Conservation (phyloP, 73 alveolate genomes). For the Paramecium tetraurelia region DNA sequence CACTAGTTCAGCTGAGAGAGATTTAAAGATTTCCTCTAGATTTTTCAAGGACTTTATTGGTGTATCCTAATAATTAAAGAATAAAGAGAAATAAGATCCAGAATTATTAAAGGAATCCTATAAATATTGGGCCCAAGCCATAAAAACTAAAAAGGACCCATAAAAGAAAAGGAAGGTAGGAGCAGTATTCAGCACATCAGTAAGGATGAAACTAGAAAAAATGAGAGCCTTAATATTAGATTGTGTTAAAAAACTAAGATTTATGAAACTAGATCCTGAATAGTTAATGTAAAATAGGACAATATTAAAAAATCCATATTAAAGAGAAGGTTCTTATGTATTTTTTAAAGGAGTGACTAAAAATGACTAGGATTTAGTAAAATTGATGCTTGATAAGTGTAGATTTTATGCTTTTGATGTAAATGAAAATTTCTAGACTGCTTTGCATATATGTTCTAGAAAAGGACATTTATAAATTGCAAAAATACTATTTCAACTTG, state of each 20-base stretch:
- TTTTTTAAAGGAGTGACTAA: constrained; percentile 24
- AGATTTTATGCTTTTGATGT: constrained; percentile 50
- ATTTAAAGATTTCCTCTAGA: not conserved
- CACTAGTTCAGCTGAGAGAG: constrained; percentile 13
- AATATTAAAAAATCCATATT: not conserved
- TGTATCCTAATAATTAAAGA: not conserved
- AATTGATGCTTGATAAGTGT: constrained; percentile 18
- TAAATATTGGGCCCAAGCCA: constrained; percentile 4
- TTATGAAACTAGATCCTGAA: constrained; percentile 11
- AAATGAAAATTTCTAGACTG: constrained; percentile 42
- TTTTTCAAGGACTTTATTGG: not conserved
- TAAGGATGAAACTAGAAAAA: not conserved
- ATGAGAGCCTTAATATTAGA: not conserved
- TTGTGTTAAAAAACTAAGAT: not conserved
- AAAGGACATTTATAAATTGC: constrained; percentile 3
- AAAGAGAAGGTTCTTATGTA: constrained; percentile 46
- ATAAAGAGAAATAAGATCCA: not conserved
- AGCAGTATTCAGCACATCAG: not conserved
- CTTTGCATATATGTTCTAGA: constrained; percentile 28
- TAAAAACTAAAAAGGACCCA: not conserved
- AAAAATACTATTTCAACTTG: not conserved
- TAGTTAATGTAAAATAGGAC: not conserved
- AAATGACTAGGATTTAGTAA: constrained; percentile 27
- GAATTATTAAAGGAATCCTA: not conserved
- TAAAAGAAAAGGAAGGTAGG: not conserved